A percentile compares a stretch with the other conserved stretches of the same genome.
These are phyloP conservation scores for Penicillium alfredii DNA, from an alignment of 495 filamentous ascomycete species.

Conservation along the genomic window DNA sequence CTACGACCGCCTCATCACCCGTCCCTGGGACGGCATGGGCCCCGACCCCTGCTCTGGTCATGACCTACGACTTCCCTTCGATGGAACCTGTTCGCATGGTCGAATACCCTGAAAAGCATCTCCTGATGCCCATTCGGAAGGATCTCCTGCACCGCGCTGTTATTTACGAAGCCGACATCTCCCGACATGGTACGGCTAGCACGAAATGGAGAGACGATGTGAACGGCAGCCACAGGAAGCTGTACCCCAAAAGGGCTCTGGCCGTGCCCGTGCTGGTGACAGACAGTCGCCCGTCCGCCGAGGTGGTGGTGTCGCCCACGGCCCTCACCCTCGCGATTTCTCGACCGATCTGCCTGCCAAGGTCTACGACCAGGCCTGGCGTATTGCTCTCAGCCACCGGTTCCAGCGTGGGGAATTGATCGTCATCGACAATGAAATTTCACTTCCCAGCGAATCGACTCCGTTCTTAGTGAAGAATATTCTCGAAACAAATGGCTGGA, in stretches of 20 bases:
- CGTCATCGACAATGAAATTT: slow-evolving; percentile 67
- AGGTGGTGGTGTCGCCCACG: slow-evolving; percentile 82
- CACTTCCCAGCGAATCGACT: slow-evolving; percentile 49
- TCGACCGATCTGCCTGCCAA: slow-evolving; percentile 74
- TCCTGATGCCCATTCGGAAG: slow-evolving; percentile 77
- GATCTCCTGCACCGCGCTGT: slow-evolving; percentile 93
- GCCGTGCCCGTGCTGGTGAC: slow-evolving; percentile 70
- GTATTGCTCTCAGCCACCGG: slow-evolving; percentile 87
- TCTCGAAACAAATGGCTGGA: slow-evolving; percentile 67
- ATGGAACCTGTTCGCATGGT: slow-evolving; percentile 80
- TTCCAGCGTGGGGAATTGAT: slow-evolving; percentile 82
- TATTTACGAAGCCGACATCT: slow-evolving; percentile 84
- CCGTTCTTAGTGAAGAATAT: slow-evolving; percentile 57
- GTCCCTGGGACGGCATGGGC: slow-evolving; percentile 28
- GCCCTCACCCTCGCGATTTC: slow-evolving; percentile 87
- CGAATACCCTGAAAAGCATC: slow-evolving; percentile 71
- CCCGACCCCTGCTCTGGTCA: slow-evolving; percentile 55
- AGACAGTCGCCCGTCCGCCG: slow-evolving; percentile 75
- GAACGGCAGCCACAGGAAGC: slow-evolving; percentile 70
- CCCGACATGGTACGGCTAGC: slow-evolving; percentile 79
- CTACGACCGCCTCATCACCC: slow-evolving; percentile 37
- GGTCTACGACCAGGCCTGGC: slow-evolving; percentile 94
- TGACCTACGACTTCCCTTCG: slow-evolving; percentile 82
- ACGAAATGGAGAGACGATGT: slow-evolving; percentile 83
- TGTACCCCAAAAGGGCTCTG: slow-evolving; percentile 81